phyloP scores from a whole-genome alignment of 2,329 filamentous ascomycete genomes.

The Diaporthe ampelina region DNA sequence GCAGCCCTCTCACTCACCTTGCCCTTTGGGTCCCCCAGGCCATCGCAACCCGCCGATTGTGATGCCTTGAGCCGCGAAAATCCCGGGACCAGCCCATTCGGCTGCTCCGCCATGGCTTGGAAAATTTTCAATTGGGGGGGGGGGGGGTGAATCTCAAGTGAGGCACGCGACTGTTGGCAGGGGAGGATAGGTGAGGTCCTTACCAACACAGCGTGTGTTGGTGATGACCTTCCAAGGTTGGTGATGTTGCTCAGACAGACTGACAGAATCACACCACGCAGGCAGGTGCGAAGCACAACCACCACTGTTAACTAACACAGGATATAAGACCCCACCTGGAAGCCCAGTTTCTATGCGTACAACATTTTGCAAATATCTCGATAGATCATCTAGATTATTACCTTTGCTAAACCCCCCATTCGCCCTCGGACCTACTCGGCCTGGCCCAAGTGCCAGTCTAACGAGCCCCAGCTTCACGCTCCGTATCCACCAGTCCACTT shows the following conservation, averaged over 20 bases:
- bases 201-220: too few species aligned
- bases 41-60: constrained; percentile 8
- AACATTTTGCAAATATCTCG: constrained; percentile 39
- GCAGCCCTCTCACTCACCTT: neutral
- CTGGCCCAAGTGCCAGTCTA: constrained; percentile 34
- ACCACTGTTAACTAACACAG: neutral
- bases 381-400: constrained; percentile 37
- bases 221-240: too few species aligned
- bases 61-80: constrained; percentile 14
- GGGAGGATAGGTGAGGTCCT: too few species aligned
- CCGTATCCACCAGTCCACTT: constrained; percentile 33
- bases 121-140: constrained; percentile 24
- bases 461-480: constrained; percentile 37
- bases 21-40: neutral
- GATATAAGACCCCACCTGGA: constrained; percentile 22
- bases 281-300: neutral
- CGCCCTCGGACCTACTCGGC: constrained; percentile 28
- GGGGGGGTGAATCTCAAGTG: neutral
- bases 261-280: constrained; percentile 22
- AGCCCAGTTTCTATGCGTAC: constrained; percentile 39
- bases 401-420: constrained; percentile 36
- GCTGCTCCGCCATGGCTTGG: neutral
- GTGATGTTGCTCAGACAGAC: neutral
- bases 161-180: constrained; percentile 18
- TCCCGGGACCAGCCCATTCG: neutral